Evolutionary conservation across 2,329 filamentous ascomycete genomes (phyloP).

Genomic region (Pseudomassariella vexata): DNA sequence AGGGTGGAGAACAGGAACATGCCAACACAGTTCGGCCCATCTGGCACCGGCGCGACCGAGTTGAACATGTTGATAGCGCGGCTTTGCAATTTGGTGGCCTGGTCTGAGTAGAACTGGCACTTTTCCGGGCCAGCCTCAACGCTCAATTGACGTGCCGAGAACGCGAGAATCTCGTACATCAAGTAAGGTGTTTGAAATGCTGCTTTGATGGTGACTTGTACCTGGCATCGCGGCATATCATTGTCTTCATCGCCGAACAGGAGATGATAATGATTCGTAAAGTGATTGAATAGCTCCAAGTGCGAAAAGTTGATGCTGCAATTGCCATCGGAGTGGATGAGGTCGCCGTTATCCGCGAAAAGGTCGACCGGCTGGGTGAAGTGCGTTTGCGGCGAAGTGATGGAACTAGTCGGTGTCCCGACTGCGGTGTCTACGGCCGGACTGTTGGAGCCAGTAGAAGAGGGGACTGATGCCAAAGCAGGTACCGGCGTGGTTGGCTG

Average conservation of each 20-base stretch:
- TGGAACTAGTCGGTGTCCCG: too few species aligned
- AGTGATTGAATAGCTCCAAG: conserved; percentile 4
- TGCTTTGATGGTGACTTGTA: neutral
- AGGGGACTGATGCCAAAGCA: too few species aligned
- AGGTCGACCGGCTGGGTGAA: too few species aligned
- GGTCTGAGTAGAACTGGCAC: conserved; percentile 2
- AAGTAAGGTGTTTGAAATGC: conserved; percentile 1
- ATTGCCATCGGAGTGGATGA: too few species aligned
- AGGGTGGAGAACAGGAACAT: conserved; percentile 5
- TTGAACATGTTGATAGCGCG: conserved; percentile 2
- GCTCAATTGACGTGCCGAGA: conserved; percentile 1
- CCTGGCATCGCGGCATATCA: neutral
- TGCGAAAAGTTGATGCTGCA: conserved; percentile 2
- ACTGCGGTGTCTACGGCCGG: too few species aligned
- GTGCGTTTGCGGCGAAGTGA: too few species aligned
- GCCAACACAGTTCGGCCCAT: neutral
- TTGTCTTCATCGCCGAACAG: conserved; percentile 3
- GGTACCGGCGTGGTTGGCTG: too few species aligned
- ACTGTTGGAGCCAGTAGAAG: too few species aligned
- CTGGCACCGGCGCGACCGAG: neutral
- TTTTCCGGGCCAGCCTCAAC: neutral
- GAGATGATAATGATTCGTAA: neutral
- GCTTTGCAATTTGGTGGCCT: neutral
- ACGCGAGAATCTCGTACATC: conserved; percentile 5
- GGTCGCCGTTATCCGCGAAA: too few species aligned